A percentile compares a stretch with the other conserved stretches of the same genome.
Conservation (phyloP, 1,139 yeast genomes). For the Entelexis sorbosivorans region DNA sequence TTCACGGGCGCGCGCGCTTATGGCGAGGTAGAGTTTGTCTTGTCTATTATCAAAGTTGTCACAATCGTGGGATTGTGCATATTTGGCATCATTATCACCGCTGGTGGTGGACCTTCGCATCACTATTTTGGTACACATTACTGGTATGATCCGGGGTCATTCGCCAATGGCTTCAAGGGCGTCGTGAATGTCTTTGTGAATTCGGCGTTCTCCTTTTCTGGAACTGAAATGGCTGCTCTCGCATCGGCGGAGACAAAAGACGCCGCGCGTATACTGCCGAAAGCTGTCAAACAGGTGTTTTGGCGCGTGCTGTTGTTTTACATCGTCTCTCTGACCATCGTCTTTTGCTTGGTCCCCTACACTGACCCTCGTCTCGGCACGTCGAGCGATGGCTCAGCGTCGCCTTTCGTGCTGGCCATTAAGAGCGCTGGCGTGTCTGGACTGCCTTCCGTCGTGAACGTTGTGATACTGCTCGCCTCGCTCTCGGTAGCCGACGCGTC, state of each 20-base stretch:
- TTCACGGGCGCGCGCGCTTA: slow-evolving; percentile 64
- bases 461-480: slow-evolving; percentile 58
- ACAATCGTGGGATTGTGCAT: slow-evolving; percentile 60
- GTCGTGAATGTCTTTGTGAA: slow-evolving; percentile 68
- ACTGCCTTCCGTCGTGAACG: slow-evolving; percentile 61
- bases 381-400: slow-evolving; percentile 38
- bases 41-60: slow-evolving; percentile 49
- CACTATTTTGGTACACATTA: slow-evolving; percentile 53
- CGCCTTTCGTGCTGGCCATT: slow-evolving; percentile 67
- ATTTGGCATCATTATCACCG: slow-evolving; percentile 46
- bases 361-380: slow-evolving; percentile 31
- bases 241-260: slow-evolving; percentile 77
- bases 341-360: slow-evolving; percentile 62
- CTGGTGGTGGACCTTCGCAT: slow-evolving; percentile 57
- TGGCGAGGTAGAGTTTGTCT: slow-evolving; percentile 64
- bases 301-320: slow-evolving; percentile 62
- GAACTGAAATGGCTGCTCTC: slow-evolving; percentile 69
- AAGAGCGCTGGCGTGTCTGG: slow-evolving; percentile 46
- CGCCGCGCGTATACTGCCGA: slow-evolving; percentile 58
- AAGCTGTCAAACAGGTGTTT: slow-evolving; percentile 60
- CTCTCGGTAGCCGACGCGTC: slow-evolving; percentile 67
- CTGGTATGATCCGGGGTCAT: slow-evolving; percentile 59
- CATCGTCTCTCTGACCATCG: slow-evolving; percentile 46
- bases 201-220: slow-evolving; percentile 82
- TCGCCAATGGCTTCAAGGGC: slow-evolving; percentile 56